Evolutionary conservation across 2,329 filamentous ascomycete species (phyloP).

Genomic region (Colletotrichum sp.): DNA sequence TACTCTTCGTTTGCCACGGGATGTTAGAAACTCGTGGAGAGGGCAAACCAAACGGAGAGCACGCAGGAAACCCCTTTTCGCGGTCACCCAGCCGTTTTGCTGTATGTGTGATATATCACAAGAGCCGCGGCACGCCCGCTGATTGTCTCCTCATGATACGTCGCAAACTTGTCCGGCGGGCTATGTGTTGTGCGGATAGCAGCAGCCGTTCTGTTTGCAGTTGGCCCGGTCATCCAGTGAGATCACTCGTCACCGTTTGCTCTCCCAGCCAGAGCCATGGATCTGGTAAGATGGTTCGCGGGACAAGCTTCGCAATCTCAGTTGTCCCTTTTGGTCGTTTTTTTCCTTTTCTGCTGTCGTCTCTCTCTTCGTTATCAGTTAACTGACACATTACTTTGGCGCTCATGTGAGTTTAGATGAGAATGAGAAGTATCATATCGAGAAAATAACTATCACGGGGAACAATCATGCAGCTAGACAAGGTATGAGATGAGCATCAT

Average conservation of each 20-base stretch:
- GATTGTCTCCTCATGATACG: background rate
- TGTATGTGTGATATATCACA: background rate
- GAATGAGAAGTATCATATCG: background rate
- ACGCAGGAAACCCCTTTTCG: background rate
- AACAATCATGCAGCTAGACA: background rate
- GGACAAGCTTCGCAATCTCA: rapidly evolving
- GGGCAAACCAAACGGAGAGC: background rate
- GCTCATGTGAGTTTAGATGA: background rate
- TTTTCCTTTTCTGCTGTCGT: background rate
- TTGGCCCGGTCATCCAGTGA: background rate
- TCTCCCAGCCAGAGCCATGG: background rate
- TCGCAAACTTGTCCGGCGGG: background rate
- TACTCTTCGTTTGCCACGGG: background rate
- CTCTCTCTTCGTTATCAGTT: background rate
- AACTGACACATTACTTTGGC: background rate
- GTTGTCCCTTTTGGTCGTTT: background rate
- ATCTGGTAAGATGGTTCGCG: background rate
- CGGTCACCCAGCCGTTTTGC: background rate
- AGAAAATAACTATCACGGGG: background rate
- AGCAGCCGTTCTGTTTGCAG: background rate
- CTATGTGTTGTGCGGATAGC: background rate
- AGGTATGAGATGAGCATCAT: background rate
- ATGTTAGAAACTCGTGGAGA: background rate
- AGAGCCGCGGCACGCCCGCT: background rate
- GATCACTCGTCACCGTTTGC: background rate